Conservation (phyloP, 2,329 filamentous ascomycete genomes). For the Macrophomina pseudophaseolina region DNA sequence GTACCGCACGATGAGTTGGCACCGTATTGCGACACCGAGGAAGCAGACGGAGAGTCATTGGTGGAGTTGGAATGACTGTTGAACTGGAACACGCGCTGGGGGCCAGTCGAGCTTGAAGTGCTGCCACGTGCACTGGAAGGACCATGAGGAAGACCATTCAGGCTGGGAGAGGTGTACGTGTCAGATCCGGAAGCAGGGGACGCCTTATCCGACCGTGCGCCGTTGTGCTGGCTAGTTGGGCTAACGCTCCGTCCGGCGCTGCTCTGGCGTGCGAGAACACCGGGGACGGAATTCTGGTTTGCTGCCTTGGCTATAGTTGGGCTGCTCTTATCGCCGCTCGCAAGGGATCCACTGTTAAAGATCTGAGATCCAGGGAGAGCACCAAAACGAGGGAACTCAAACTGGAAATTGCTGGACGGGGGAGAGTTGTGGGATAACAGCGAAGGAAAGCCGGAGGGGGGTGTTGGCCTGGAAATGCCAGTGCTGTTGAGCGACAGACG, state of each 20-base stretch:
- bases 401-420: conserved; percentile 80
- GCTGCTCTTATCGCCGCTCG: conserved; percentile 35
- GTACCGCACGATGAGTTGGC: conserved; percentile 70
- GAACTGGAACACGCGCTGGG: conserved; percentile 57
- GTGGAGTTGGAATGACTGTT: conserved; percentile 51
- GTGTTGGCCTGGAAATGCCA: conserved; percentile 52
- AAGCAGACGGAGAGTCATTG: conserved; percentile 57
- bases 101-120: conserved; percentile 50
- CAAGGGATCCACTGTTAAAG: conserved; percentile 54
- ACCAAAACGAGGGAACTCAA: conserved; percentile 95
- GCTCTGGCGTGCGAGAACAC: conserved; percentile 38
- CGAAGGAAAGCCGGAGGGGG: conserved; percentile 50
- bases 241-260: conserved; percentile 44
- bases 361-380: conserved; percentile 65
- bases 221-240: conserved; percentile 37
- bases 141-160: conserved; percentile 33
- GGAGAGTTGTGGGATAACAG: conserved; percentile 55
- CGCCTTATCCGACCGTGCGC: conserved; percentile 19
- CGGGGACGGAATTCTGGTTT: conserved; percentile 28
- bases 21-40: conserved; percentile 57
- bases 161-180: conserved; percentile 32
- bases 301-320: conserved; percentile 6
- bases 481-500: conserved; percentile 69
- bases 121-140: conserved; percentile 26
- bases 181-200: conserved; percentile 9